A percentile compares a stretch with the other conserved stretches of the same genome.
Conservation (phyloP, 768 basidiomycete genomes). For the Russula sp. region DNA sequence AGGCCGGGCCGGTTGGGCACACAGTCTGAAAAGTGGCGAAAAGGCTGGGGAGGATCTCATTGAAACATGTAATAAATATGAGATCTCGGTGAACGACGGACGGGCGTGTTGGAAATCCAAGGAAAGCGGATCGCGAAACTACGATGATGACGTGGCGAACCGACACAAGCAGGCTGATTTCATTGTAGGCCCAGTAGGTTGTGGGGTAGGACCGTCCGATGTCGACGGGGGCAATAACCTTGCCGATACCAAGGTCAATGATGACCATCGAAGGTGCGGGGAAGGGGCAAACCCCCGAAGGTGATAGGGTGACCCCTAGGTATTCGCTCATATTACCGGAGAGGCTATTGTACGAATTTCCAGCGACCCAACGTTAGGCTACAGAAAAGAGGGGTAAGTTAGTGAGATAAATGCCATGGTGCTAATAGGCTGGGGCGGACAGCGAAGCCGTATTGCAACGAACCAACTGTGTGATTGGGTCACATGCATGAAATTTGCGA, state of each 20-base stretch:
- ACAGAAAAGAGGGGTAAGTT: neutral
- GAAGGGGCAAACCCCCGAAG: neutral
- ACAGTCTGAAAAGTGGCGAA: neutral
- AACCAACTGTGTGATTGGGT: neutral
- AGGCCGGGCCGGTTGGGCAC: neutral
- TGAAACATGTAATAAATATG: neutral
- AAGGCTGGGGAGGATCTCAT: neutral
- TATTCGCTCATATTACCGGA: neutral
- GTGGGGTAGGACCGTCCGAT: neutral
- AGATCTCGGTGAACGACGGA: neutral
- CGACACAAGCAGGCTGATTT: neutral
- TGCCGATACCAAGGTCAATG: neutral
- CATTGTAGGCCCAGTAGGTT: neutral
- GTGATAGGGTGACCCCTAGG: neutral
- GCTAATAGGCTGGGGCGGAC: neutral
- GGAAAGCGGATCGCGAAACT: neutral
- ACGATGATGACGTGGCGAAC: constrained; percentile 10
- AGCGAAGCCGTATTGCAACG: neutral
- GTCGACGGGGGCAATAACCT: neutral
- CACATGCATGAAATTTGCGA: neutral
- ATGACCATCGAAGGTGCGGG: neutral
- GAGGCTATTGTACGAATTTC: neutral
- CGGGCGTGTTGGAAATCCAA: neutral
- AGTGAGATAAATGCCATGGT: neutral
- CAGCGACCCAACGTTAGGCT: neutral